Base-by-base conservation (phyloP, 2,329 filamentous ascomycete species). In the Trichoderma oligosporum region DNA sequence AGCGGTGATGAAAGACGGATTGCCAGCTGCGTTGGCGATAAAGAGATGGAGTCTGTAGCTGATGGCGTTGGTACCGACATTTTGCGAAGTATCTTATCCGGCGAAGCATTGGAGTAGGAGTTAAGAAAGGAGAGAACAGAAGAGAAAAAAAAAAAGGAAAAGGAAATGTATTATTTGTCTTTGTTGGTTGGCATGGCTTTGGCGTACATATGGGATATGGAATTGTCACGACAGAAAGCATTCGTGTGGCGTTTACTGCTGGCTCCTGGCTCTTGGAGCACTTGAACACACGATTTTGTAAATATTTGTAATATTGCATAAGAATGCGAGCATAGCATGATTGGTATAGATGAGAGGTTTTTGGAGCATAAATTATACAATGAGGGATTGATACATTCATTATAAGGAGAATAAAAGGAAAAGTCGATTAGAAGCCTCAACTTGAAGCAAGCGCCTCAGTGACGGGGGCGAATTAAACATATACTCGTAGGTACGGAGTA, bases 11-110 rank as follows among this genome's bases (percentile, higher is more conserved):
- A 96, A 70, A 87, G 85, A 70, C 82, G 86, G 55, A 81, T 96
- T 46, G 86, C 87, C 2, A 91, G 89, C 72, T 89, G 84, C 67
- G 87, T 92, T 18, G 85, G 85, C n/a, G 86, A 90, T 67, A 87
- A 83, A 66, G 91, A 96, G 73, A 80, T 96, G 62, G 82, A 86
- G 63, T 80, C 81, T 56, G 85, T 88, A 54, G 82, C 91, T 38
- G 82, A 86, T 20, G 82, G 82, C 4, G 70, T 83, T 4, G 84
- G 83, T 1, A 78, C 77, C 4, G 82, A 82, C 38, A 87, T 87
- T 62, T 67, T 87, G 66, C 79, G 73, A 65, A 83, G 79, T 67
- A 86, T 87, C 63, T 64, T 87, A 66, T 82, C 77, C 64, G 84
- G 82, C 38, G 82, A 84, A 63, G 80, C 79, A 38, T 72, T 85